phyloP scores from a whole-genome alignment of 2,329 filamentous ascomycete genomes.

The Botryosphaeria dothidea region DNA sequence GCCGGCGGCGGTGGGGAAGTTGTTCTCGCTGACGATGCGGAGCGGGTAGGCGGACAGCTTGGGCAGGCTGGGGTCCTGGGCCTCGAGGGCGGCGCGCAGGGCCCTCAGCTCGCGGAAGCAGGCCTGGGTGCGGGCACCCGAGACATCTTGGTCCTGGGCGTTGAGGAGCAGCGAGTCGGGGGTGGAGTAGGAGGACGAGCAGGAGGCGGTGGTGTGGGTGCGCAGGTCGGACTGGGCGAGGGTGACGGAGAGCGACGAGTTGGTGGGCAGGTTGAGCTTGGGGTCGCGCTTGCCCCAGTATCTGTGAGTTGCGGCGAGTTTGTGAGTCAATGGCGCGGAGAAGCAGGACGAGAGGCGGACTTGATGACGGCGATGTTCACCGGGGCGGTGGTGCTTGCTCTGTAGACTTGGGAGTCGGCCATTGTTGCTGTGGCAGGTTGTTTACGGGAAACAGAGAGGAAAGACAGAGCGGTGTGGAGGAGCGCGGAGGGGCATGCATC shows the following conservation, averaged over 20 bases:
- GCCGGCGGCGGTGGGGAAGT: conserved; percentile 96
- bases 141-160: conserved; percentile 77
- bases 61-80: conserved; percentile 70
- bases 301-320: conserved; percentile 37
- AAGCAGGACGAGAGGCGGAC: conserved; percentile 48
- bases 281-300: conserved; percentile 98
- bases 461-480: conserved; percentile 8
- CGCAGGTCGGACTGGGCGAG: conserved; percentile 91
- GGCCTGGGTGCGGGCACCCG: conserved; percentile 86
- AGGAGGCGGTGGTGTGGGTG: conserved; percentile 93
- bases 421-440: conserved; percentile 29
- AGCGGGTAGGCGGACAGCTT: conserved; percentile 77
- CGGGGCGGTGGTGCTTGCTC: conserved; percentile 92
- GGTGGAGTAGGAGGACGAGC: conserved; percentile 69
- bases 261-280: conserved; percentile 93
- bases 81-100: conserved; percentile 75
- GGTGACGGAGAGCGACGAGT: conserved; percentile 95
- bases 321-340: conserved; percentile 20
- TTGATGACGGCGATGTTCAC: conserved; percentile 99
- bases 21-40: conserved; percentile 92
- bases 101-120: conserved; percentile 85
- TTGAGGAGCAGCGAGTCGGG: conserved; percentile 81
- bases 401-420: conserved; percentile 64
- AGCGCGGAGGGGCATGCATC: conserved; percentile 1
- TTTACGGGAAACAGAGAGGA: background rate